Evolutionary conservation across 768 basidiomycete species (phyloP).

Genomic region (Calocybe cyanea): DNA sequence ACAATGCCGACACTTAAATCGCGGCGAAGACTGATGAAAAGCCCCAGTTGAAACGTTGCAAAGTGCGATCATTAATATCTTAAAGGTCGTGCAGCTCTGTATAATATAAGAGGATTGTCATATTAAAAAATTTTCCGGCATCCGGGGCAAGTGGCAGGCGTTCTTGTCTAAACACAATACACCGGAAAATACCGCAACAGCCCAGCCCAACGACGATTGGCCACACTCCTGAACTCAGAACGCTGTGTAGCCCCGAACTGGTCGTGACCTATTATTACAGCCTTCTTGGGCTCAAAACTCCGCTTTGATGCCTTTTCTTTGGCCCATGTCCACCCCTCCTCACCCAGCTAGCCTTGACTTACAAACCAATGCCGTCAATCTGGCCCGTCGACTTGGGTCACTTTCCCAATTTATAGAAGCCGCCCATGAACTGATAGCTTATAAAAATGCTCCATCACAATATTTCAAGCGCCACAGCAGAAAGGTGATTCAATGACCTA

Average conservation of each 20-base stretch:
- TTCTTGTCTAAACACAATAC: constrained; percentile 23
- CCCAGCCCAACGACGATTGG: constrained; percentile 12
- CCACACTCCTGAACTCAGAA: constrained; percentile 13
- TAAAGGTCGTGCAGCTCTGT: neutral
- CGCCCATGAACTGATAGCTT: constrained; percentile 24
- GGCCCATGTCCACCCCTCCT: constrained; percentile 8
- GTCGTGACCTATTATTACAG: constrained; percentile 10
- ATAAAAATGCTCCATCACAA: constrained; percentile 15
- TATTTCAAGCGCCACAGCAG: constrained; percentile 26
- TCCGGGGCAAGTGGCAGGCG: constrained; percentile 5
- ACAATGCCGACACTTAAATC: constrained; percentile 3
- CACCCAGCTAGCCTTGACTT: constrained; percentile 16
- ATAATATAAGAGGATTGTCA: constrained; percentile 1
- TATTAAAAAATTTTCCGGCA: constrained; percentile 1
- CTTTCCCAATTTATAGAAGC: constrained; percentile 29
- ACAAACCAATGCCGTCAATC: constrained; percentile 21
- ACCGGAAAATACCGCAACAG: constrained; percentile 30
- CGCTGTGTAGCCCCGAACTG: constrained; percentile 14
- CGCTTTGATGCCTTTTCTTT: constrained; percentile 6
- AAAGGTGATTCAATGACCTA: constrained; percentile 25
- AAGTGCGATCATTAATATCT: neutral
- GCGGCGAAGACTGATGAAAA: constrained; percentile 11
- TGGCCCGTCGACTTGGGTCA: constrained; percentile 26
- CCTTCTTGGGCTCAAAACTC: constrained; percentile 10
- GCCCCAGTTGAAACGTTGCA: constrained; percentile 3